Evolutionary conservation across 2,329 filamentous ascomycete genomes (phyloP).

Genomic region (Colletotrichum orbiculare): DNA sequence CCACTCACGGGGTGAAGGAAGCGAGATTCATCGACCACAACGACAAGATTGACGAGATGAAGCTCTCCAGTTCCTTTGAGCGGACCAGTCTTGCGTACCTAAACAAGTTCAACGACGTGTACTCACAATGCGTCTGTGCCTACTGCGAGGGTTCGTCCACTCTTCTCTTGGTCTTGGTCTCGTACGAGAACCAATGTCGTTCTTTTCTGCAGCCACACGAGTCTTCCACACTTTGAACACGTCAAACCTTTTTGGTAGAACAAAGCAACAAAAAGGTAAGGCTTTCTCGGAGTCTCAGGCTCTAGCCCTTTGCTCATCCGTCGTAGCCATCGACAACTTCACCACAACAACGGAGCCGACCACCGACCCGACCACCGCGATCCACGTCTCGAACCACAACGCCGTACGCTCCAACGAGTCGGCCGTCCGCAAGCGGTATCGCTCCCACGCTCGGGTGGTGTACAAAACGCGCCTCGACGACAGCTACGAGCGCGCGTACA

Average conservation of each 20-base stretch:
- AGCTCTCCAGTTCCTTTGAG: constrained; percentile 73
- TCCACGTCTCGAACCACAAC: constrained; percentile 80
- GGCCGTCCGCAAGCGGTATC: constrained; percentile 42
- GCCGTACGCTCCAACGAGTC: constrained; percentile 59
- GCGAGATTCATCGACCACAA: constrained; percentile 80
- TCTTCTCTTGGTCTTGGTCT: neutral
- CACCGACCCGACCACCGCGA: constrained; percentile 51
- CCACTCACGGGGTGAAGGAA: constrained; percentile 43
- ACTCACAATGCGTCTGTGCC: constrained; percentile 84
- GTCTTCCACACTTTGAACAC: constrained; percentile 62
- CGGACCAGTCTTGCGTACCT: constrained; percentile 80
- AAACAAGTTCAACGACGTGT: constrained; percentile 71
- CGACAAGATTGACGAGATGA: constrained; percentile 80
- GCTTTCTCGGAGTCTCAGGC: neutral
- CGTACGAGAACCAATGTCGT: neutral
- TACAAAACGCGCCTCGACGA: constrained; percentile 56
- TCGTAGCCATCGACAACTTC: constrained; percentile 50
- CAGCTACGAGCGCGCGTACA: constrained; percentile 66
- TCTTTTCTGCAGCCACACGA: constrained; percentile 58
- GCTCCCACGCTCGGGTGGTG: constrained; percentile 49
- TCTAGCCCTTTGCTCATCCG: neutral
- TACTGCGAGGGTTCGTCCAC: constrained; percentile 73
- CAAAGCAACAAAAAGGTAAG: constrained; percentile 53
- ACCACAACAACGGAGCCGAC: constrained; percentile 50
- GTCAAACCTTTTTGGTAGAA: constrained; percentile 57